Percentiles rank a stretch among this genome's conserved stretches.
Evolutionary conservation across 768 basidiomycete species (phyloP).

Genomic region (Multifurca ochricompacta): DNA sequence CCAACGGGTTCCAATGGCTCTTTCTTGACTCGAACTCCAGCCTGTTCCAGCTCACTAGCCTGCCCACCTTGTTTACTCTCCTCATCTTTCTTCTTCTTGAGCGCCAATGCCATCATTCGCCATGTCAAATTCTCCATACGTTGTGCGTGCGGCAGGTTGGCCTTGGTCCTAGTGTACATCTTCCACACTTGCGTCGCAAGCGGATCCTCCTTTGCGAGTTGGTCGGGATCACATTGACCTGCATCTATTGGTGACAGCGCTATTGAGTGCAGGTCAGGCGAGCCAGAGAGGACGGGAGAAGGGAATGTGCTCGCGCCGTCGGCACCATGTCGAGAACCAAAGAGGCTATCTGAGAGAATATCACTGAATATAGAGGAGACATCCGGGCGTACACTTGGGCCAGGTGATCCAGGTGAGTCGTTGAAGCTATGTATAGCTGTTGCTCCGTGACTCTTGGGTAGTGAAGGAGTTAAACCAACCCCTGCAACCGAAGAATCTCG

Average conservation of each 20-base stretch:
- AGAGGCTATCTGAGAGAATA: constrained; percentile 44
- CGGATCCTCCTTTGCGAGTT: constrained; percentile 76
- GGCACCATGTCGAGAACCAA: constrained; percentile 37
- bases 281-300: constrained; percentile 59
- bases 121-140: constrained; percentile 98
- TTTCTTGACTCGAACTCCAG: constrained; percentile 20
- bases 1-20: constrained; percentile 22
- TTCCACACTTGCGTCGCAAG: constrained; percentile 96
- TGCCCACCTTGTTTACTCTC: constrained; percentile 34
- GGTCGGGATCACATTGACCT: constrained; percentile 42
- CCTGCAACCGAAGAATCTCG: constrained; percentile 5
- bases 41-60: constrained; percentile 16
- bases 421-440: constrained; percentile 9
- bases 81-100: constrained; percentile 82
- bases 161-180: constrained; percentile 88
- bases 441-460: constrained; percentile 25
- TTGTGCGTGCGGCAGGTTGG: constrained; percentile 83
- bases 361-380: constrained; percentile 46
- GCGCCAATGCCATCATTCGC: constrained; percentile 95
- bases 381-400: constrained; percentile 1
- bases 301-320: constrained; percentile 45
- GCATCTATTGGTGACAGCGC: constrained; percentile 36
- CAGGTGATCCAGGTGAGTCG: constrained; percentile 13
- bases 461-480: constrained; percentile 25
- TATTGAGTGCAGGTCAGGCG: constrained; percentile 52